Conservation (phyloP, 2,329 filamentous ascomycete species). For the Aspergillus ochraceus region DNA sequence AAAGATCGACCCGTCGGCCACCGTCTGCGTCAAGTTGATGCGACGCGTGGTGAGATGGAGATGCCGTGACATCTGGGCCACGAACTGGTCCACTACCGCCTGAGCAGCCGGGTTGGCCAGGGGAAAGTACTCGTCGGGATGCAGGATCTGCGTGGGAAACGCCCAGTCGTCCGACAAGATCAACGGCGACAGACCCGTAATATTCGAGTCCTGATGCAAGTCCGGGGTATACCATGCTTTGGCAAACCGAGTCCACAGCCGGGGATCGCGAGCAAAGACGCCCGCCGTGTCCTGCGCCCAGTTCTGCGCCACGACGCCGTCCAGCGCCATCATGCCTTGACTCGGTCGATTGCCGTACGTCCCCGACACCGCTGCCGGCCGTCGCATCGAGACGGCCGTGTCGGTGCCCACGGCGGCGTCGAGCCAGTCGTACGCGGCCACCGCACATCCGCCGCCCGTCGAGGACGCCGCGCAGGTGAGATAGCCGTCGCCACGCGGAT, state of each 20-base stretch:
- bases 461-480: slow-evolving; percentile 33
- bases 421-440: slow-evolving; percentile 44
- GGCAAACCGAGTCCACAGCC: slow-evolving; percentile 13
- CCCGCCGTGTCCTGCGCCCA: slow-evolving; percentile 45
- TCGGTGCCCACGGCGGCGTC: slow-evolving; percentile 42
- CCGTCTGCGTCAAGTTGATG: slow-evolving; percentile 18
- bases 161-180: not conserved
- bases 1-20: slow-evolving; percentile 8
- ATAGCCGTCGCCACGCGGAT: slow-evolving; percentile 40
- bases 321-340: slow-evolving; percentile 41
- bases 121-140: slow-evolving; percentile 20
- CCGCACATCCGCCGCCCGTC: slow-evolving; percentile 31
- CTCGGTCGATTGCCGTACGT: slow-evolving; percentile 50
- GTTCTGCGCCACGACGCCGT: slow-evolving; percentile 45
- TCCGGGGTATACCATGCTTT: slow-evolving; percentile 14
- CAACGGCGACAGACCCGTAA: slow-evolving; percentile 6
- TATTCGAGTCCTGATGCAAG: slow-evolving; percentile 5
- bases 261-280: slow-evolving; percentile 36
- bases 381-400: slow-evolving; percentile 50
- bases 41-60: slow-evolving; percentile 28
- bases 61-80: slow-evolving; percentile 13
- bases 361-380: slow-evolving; percentile 46
- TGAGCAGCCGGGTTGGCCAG: slow-evolving; percentile 21
- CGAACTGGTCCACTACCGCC: slow-evolving; percentile 6
- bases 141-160: slow-evolving; percentile 18